Evolutionary conservation across 2,329 filamentous ascomycete species (phyloP), one percentile per base, ranked within the genome.

Genomic region (Gaeumannomyces sp.): DNA sequence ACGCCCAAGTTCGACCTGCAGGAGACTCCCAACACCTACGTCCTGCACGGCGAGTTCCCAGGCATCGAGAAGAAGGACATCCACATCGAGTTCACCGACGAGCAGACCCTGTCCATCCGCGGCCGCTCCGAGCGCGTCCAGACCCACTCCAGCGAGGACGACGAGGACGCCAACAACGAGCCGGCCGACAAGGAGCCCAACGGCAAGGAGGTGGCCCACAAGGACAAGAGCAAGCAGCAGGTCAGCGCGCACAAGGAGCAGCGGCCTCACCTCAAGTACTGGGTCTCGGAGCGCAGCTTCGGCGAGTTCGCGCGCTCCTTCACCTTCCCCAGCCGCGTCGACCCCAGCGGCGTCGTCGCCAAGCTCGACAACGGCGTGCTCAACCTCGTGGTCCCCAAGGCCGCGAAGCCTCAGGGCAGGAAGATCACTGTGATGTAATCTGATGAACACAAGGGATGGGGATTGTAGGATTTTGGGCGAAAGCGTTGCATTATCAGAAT

Each of bases 1-100:
- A 83, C 85, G 65, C 91, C 91, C 65, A 89, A 87, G 76, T 94
- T 94, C 72, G 91, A 94, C 71, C 82, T 93, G 67, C 88, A 85
- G 74, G 91, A 95, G 79, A 85, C 83, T 13, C 82, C 83, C 67
- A 77, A 85, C 7, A 74, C 79, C 67, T 94, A 92, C 73, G 88
- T 93, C 76, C 87, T 94, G 27, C 86, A 93, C 71, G 91, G 91
- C 71, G 91, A 94, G 76, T 85, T 94, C 7, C 88, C 91, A 0
- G 91, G 91, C 65, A 81, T 93, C 70, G 84, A 85, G 68, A 90
- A 91, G 78, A 86, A 91, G 70, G 81, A 93, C 72, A 80, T 94
- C 72, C 80, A 83, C 73, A 90, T 94, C 73, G 90, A 94, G 73
- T 94, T 93, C 81, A 87, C 85, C 66, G 90, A 93, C 73, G 80